A percentile compares a stretch with the other conserved stretches of the same genome.
These are phyloP conservation scores for Byssochlamys sp. DNA, from an alignment of 2,329 filamentous ascomycete genomes.

Conservation along the genomic window DNA sequence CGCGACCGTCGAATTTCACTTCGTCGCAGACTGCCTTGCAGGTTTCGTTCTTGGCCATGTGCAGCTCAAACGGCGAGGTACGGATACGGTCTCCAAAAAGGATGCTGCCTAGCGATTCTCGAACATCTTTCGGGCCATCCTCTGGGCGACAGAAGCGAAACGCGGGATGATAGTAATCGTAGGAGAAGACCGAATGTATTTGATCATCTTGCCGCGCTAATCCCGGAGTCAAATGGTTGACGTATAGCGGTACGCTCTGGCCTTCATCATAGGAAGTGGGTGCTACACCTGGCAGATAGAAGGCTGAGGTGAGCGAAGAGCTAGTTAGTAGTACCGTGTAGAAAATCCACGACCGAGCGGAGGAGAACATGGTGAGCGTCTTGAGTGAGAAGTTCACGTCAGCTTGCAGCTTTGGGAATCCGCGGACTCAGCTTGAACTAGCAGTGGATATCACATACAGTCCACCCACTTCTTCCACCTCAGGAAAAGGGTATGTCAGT, in stretches of 20 bases:
- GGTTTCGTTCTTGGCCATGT: constrained; percentile 76
- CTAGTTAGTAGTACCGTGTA: background rate
- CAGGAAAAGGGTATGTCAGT: background rate
- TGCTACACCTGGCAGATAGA: constrained; percentile 92
- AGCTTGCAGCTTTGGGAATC: background rate
- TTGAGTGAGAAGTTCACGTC: background rate
- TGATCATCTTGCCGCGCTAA: constrained; percentile 67
- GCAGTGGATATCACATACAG: background rate
- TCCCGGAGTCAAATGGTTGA: constrained; percentile 85
- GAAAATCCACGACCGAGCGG: background rate
- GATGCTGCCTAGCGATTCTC: constrained; percentile 89
- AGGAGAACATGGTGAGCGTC: background rate
- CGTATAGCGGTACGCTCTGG: constrained; percentile 73
- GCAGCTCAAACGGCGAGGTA: constrained; percentile 85
- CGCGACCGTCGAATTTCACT: constrained; percentile 54
- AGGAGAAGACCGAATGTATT: constrained; percentile 85
- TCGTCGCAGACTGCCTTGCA: constrained; percentile 71
- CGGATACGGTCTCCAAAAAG: constrained; percentile 94
- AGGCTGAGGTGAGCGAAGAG: constrained; percentile 48
- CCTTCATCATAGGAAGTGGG: constrained; percentile 79
- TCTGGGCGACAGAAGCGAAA: constrained; percentile 83
- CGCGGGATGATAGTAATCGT: constrained; percentile 83
- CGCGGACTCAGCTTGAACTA: background rate
- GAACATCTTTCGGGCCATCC: constrained; percentile 65
- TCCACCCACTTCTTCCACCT: background rate